phyloP scores from a whole-genome alignment of 768 basidiomycete genomes.

The Cyclocybe cylindracea region DNA sequence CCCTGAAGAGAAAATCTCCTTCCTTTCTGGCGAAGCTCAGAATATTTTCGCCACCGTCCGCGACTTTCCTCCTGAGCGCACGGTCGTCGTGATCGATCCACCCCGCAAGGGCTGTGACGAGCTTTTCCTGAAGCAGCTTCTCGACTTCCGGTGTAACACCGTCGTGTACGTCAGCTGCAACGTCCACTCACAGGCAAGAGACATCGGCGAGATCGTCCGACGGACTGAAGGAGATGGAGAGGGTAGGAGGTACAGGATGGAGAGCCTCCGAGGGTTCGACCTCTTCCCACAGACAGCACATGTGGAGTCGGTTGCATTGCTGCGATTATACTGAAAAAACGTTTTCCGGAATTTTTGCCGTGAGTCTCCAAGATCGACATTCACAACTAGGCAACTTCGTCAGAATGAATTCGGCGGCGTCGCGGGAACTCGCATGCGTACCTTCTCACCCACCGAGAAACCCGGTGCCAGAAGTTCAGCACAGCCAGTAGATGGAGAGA shows the following conservation, averaged over 20 bases:
- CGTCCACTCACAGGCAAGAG: conserved; percentile 90
- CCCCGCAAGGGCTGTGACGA: conserved; percentile 94
- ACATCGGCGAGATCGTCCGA: conserved; percentile 74
- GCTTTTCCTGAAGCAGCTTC: conserved; percentile 72
- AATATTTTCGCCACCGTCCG: conserved; percentile 75
- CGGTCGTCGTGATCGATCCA: conserved; percentile 84
- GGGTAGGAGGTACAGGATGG: conserved; percentile 66
- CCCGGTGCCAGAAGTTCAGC: too few species aligned
- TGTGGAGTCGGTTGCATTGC: conserved; percentile 80
- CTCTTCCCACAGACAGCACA: conserved; percentile 96
- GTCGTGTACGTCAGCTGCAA: conserved; percentile 95
- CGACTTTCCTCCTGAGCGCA: conserved; percentile 63
- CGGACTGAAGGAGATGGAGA: conserved; percentile 36
- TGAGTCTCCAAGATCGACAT: neutral
- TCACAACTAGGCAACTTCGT: too few species aligned
- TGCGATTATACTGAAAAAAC: conserved; percentile 42
- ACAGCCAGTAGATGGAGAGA: too few species aligned
- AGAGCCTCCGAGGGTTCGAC: conserved; percentile 88
- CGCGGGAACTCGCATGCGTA: too few species aligned
- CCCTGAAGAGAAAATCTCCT: conserved; percentile 56
- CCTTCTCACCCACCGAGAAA: too few species aligned
- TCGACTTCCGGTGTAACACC: conserved; percentile 63
- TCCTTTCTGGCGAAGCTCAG: conserved; percentile 82
- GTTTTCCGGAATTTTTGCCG: neutral
- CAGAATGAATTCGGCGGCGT: too few species aligned